Base-by-base conservation (phyloP, 2,329 filamentous ascomycete genomes). In the Biscogniauxia mediterranea region DNA sequence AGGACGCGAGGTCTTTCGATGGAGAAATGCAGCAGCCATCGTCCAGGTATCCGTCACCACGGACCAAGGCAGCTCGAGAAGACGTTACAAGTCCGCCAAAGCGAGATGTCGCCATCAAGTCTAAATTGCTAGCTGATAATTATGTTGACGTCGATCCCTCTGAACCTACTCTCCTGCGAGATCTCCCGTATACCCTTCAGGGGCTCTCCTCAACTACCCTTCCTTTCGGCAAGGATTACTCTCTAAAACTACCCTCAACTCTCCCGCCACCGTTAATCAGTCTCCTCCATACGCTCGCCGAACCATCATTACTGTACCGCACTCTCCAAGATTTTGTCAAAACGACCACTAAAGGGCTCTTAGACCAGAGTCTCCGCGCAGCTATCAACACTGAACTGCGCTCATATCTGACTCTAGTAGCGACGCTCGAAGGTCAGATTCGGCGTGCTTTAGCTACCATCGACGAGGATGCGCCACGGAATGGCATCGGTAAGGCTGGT, bases 361-460 rank as follows among this genome's bases (percentile, higher is more conserved):
- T 99, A 5, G 91, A 89, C 8, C 95, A 99, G 76, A 98, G 94
- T 76, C 81, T 99, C 60, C 86, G 93, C 23, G 92, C 94, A 26
- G 94, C 95, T 26, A 89, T 99, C 62, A 87, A 88, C 54, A 84
- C 86, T 53, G 94, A 99, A 76, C 81, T 99, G 49, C 88, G 93
- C 54, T 92, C 93, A 3, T 99, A 99, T 72, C 81, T 99, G 25
- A 90, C 91, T 50, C 81, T 99, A 15, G 92, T 99, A 46, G 94
- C 95, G 17, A 96, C 93, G 0, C 78, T 99, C 6, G 95, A 99
- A 77, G 91, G 89, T 11, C 94, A 99, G 74, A 97, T 98, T 58
- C 86, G 94, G 61, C 84, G 91, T 64, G 93, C 93, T 0, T 78
- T 98, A 55, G 83, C 89, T 5, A 86, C 89, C 7, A 79, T 95